Base-by-base conservation (phyloP, 1,284 basidiomycete genomes). In the Apiotrichum sp. region DNA sequence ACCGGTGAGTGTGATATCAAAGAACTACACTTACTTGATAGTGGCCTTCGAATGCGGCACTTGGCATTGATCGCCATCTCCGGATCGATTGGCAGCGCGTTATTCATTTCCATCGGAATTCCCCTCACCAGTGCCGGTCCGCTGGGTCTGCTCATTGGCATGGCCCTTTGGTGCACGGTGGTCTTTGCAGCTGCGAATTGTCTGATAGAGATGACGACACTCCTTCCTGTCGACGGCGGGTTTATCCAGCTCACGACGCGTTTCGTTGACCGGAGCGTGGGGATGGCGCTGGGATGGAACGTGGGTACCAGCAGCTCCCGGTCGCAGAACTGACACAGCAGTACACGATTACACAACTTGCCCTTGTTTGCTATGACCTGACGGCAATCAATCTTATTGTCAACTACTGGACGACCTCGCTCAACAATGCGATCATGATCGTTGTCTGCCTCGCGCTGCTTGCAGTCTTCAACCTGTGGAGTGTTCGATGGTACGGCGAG, bases 371-470 rank as follows among this genome's bases (percentile, higher is more conserved):
- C 50, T 63, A 63, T 50, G 64, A 65, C 38, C 49, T 63, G 16
- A 61, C 63, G 40, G 60, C 65, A 10, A 48, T 72, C 50, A 67
- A 70, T 52, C 63, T 66, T 14, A 56, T 69, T 32, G 54, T 70
- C 34, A 16, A 47, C 31, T 72, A 69, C 53, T 69, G 67, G 67
- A 57, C 48, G 3, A 39, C 55, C 3, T 48, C 49, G 11, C 58
- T 71, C 0, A 50, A 62, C 52, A 67, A 67, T 2, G 68, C 69
- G n/a, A 56, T 72, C 46, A 50, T 65, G 36, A 68, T 67, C 51
- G 56, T 57, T 3, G 62, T 63, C 3, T 57, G 62, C 6, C 50
- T 70, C n/a, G 61, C 55, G 6, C 31, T 65, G 9, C 58, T 65
- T 32, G 59, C 59, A 14, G 40, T 43, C 3, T 47, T 69, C 16